Conservation (phyloP, 73 alveolate species). For the Tetrahymena malaccensis region DNA sequence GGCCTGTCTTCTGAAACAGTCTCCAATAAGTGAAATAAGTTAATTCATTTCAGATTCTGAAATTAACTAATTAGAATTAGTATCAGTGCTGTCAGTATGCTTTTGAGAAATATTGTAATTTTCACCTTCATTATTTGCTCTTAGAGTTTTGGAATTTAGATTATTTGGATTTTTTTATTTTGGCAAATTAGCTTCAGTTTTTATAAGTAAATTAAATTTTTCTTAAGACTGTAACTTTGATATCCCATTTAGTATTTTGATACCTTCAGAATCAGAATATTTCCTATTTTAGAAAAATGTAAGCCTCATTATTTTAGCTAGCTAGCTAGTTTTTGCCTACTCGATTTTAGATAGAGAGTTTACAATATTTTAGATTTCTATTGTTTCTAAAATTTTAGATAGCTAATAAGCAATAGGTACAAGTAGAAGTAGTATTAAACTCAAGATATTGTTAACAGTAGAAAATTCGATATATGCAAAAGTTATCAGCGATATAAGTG, state of each 20-base stretch:
- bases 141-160: background rate
- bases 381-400: background rate
- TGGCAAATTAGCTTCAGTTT: background rate
- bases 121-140: background rate
- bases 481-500: background rate
- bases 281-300: background rate
- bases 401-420: background rate
- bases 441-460: background rate
- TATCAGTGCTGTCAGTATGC: background rate
- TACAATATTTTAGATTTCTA: background rate
- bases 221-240: background rate
- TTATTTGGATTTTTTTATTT: background rate
- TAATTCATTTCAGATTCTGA: background rate
- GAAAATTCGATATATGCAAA: background rate
- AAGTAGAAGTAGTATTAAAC: background rate
- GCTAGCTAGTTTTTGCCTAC: background rate
- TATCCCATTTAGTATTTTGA: background rate
- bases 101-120: background rate
- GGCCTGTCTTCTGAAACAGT: background rate
- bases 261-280: background rate
- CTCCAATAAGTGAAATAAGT: background rate
- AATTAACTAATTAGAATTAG: background rate
- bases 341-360: background rate
- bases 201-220: background rate
- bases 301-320: background rate